phyloP scores from a whole-genome alignment of 441 rosid genomes.

The Arabidopsis lyrata region DNA sequence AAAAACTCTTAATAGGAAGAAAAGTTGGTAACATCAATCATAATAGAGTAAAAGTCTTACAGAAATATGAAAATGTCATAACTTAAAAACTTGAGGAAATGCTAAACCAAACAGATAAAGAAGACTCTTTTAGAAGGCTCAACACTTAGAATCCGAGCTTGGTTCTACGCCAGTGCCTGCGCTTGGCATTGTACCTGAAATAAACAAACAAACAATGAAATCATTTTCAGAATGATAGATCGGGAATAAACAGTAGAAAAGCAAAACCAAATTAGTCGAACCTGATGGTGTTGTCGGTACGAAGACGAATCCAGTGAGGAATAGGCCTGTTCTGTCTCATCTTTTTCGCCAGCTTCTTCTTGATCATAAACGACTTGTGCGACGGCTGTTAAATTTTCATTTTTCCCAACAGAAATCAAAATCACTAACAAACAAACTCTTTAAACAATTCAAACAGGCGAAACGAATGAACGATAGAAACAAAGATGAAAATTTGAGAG shows the following conservation, averaged over 20 bases:
- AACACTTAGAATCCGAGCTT: constrained; percentile 83
- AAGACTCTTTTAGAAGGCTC: neutral
- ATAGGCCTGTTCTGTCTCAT: constrained; percentile 95
- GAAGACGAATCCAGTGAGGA: constrained; percentile 88
- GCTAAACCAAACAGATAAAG: constrained; percentile 35
- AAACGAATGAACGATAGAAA: neutral
- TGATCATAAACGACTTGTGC: constrained; percentile 81
- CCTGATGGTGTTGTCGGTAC: constrained; percentile 93
- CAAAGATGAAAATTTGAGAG: no score
- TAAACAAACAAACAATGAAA: neutral
- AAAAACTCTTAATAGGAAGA: neutral
- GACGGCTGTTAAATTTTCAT: constrained; percentile 60
- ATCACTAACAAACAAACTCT: constrained; percentile 2
- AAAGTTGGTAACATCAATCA: constrained; percentile 30
- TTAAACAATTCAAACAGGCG: neutral
- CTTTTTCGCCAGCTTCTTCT: constrained; percentile 93
- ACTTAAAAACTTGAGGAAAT: constrained; percentile 13
- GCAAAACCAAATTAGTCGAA: neutral
- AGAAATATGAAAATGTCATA: constrained; percentile 29
- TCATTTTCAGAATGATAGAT: neutral
- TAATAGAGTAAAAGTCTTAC: constrained; percentile 20
- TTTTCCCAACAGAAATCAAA: neutral
- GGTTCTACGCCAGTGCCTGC: constrained; percentile 98
- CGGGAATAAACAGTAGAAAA: neutral
- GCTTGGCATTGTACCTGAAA: constrained; percentile 90